Base-by-base conservation (phyloP, 2,329 filamentous ascomycete species). In the Geosmithia morbida region DNA sequence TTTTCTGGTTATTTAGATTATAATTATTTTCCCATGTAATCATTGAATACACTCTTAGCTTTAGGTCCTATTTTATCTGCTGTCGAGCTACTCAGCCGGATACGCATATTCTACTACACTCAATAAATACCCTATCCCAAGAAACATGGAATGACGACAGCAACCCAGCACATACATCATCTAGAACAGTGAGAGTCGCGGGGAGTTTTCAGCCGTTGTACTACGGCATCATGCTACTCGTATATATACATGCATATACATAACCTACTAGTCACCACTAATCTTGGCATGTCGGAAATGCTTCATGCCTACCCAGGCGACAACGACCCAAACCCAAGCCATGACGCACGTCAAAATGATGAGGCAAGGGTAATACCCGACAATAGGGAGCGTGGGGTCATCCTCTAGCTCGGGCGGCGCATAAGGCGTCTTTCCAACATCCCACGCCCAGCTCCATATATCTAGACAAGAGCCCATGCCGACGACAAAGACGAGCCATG, bases 221-320 rank as follows among this genome's bases (percentile, higher is more conserved):
- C 18, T 42, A 37, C 13, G 13, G 11, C 33, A 37, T 37, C 33
- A 26, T 26, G 22, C 22, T 26, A 3, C 11, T 37, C 40, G 40
- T 42, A 42, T 42, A n/a, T 18, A 18, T 18, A 20, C 10, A 42
- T 42, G 16, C 7, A 18, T 18, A 20, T 4, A 18, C n/a, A 18
- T 18, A 18, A 18, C 66, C 55, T 11, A 3, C 11, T 13, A 86
- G 59, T 80, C 76, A 30, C 74, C 74, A 48, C 69, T 77, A 50
- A 97, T 94, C 68, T 95, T 95, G 33, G 92, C 90, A 70, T 98
- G 92, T 55, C 89, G 81, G 61, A 98, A 98, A 64, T 97, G 97
- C 63, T 98, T 98, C 90, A 98, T 97, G 20, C 92, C 92, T 45
- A 97, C 83, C 92, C 92, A 98, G 11, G 94, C 92, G 49, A 94